A percentile compares a stretch with the other conserved stretches of the same genome.
Evolutionary conservation across 1,284 basidiomycete genomes (phyloP).

Genomic region (Tylopilus orsonianus): DNA sequence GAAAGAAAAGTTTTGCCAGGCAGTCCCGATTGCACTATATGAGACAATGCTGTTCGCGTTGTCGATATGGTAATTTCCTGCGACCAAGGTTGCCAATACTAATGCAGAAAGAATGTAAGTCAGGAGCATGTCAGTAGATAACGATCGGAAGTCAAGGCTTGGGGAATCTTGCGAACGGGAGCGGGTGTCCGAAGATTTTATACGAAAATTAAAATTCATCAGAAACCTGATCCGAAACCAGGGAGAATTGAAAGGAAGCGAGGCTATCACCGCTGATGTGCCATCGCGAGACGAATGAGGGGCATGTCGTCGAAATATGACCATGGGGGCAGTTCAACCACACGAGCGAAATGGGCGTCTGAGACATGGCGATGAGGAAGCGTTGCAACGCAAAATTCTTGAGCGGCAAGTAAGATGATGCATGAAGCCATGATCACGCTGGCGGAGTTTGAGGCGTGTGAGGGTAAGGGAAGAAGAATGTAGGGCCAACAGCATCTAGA

Average conservation of each 20-base stretch:
- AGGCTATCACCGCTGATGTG: neutral
- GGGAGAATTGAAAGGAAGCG: neutral
- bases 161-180: neutral
- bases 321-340: neutral
- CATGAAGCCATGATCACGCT: neutral
- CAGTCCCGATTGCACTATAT: slow-evolving; percentile 1
- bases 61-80: slow-evolving; percentile 10
- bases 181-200: neutral
- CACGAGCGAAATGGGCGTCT: neutral
- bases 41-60: slow-evolving; percentile 9
- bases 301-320: neutral
- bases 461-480: too few species aligned
- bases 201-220: neutral
- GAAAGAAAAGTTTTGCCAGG: slow-evolving; percentile 4
- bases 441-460: too few species aligned
- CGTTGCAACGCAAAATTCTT: neutral
- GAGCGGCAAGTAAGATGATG: too few species aligned
- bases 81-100: neutral
- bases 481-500: too few species aligned
- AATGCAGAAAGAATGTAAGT: neutral
- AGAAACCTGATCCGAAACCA: neutral
- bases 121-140: neutral
- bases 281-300: neutral
- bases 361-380: neutral
- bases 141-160: neutral